Evolutionary conservation across 2,329 filamentous ascomycete species (phyloP), one percentile per base, ranked within the genome.

Genomic region (Aspergillus persii): DNA sequence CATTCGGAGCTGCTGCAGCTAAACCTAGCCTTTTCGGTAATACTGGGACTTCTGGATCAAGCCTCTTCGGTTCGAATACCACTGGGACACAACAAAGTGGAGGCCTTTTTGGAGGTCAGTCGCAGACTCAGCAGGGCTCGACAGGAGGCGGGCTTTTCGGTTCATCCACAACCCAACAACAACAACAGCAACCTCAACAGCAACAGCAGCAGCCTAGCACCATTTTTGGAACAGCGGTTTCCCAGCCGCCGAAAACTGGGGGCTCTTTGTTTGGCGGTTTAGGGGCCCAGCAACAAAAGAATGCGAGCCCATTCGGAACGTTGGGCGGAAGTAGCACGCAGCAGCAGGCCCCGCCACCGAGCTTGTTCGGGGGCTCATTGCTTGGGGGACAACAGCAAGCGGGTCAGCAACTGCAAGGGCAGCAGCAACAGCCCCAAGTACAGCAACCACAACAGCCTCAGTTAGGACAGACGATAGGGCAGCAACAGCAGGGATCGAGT

Each of bases 21-120:
- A 78, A 75, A 55, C 66, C 71, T 29, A 73, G 70, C 58, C 63
- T 69, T 59, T 80, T 80, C 72, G 76, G 76, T 56, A 68, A 65
- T 41, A 65, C 58, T 58, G 44, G 66, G 56, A 61, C 61, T 12
- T 60, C 67, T 27, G 69, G 69, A n/a, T n/a, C 36, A 50, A 71
- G 75, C n/a, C 63, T 78, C 3, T 77, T 77, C 53, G 69, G 69
- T 36, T 61, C 58, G 31, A 56, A 56, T 50, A 65, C 57, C 18
- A 27, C 50, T 9, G 57, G 49, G 23, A 56, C 66, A 47, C 64
- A 66, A 55, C 62, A 58, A 36, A 55, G 51, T 18, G 51, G 59
- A 11, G 59, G 61, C 15, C 41, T 59, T 2, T 59, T 71, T 51
- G 68, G 69, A 54, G 54, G 58, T 49, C 65, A 41, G 36, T n/a